A percentile compares a stretch with the other conserved stretches of the same genome.
Evolutionary conservation across 108 stramenopile genomes (phyloP).

Genomic region (Schizochytrium sp.): DNA sequence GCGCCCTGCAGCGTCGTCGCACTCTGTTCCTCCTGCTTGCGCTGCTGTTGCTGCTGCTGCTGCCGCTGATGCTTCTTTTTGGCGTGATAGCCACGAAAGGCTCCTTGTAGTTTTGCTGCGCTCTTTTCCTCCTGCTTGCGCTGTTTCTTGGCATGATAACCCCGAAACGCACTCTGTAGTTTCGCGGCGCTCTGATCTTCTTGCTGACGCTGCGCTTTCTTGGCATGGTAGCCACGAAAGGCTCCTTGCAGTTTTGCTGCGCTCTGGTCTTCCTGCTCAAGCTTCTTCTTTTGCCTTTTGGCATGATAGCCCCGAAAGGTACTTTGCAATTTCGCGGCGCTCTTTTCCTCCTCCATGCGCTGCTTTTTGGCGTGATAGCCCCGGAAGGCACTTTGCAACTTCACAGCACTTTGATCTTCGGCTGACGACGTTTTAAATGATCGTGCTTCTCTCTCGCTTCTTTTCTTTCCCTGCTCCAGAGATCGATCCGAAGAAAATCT

Average conservation of each 20-base stretch:
- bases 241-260: not conserved
- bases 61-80: not conserved
- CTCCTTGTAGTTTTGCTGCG: not conserved
- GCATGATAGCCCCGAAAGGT: not conserved
- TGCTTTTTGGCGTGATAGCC: not conserved
- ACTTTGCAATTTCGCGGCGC: not conserved
- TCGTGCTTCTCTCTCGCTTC: not conserved
- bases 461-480: too few species aligned
- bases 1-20: not conserved
- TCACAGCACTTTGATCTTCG: too few species aligned
- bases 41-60: too few species aligned
- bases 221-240: not conserved
- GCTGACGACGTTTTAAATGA: not conserved
- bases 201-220: not conserved
- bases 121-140: not conserved
- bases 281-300: not conserved
- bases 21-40: not conserved
- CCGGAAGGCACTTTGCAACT: too few species aligned
- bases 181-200: not conserved
- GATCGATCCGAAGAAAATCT: not conserved
- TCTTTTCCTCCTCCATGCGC: not conserved
- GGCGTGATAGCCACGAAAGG: not conserved
- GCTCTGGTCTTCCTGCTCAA: not conserved
- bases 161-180: not conserved
- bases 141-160: not conserved